phyloP scores from a whole-genome alignment of 106 monocot species.

The Acorus calamus region DNA sequence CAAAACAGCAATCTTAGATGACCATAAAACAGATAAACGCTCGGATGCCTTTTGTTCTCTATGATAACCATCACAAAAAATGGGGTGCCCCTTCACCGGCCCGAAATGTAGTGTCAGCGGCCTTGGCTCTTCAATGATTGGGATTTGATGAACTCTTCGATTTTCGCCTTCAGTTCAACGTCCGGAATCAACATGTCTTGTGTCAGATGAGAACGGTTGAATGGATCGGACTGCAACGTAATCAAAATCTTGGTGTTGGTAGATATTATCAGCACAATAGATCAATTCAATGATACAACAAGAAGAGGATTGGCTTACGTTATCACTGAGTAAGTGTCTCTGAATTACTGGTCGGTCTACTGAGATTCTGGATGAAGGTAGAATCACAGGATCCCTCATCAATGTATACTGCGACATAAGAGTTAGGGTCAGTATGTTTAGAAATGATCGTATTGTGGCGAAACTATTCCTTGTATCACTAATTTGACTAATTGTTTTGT shows the following conservation, averaged over 20 bases:
- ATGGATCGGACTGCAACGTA: slow-evolving; percentile 76
- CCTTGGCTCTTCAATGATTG: slow-evolving; percentile 24
- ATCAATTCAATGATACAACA: neutral
- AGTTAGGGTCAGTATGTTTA: too few species aligned
- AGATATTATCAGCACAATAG: neutral
- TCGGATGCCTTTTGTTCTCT: neutral
- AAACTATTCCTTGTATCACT: too few species aligned
- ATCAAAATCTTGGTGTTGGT: neutral
- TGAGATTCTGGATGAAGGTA: slow-evolving; percentile 77
- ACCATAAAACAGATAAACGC: too few species aligned
- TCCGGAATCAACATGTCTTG: slow-evolving; percentile 93
- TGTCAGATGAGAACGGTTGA: slow-evolving; percentile 90
- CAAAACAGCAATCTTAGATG: too few species aligned
- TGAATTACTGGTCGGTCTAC: slow-evolving; percentile 83
- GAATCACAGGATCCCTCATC: slow-evolving; percentile 96
- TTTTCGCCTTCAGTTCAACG: slow-evolving; percentile 65
- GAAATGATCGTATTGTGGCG: too few species aligned
- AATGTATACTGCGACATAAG: slow-evolving; percentile 67
- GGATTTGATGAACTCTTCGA: slow-evolving; percentile 61
- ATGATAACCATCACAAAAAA: neutral
- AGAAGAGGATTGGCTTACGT: slow-evolving; percentile 27
- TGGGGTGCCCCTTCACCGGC: neutral
- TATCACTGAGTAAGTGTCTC: slow-evolving; percentile 92
- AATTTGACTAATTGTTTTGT: too few species aligned
- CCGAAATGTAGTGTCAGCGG: neutral